phyloP scores from a whole-genome alignment of 2,329 filamentous ascomycete species.

The Fusarium austroafricanum region DNA sequence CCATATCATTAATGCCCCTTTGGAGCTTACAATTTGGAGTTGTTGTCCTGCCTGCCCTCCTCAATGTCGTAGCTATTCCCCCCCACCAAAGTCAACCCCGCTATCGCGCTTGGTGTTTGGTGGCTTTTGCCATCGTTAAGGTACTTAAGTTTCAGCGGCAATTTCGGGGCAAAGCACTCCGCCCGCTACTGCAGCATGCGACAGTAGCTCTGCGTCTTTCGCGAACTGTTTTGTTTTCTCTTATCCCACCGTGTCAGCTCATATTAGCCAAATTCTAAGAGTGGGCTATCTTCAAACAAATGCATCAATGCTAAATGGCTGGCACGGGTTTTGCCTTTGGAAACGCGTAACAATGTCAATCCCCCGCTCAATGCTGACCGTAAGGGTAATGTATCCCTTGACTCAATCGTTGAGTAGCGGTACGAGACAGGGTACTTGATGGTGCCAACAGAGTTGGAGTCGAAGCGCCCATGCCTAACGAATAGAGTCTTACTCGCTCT shows the following conservation, averaged over 20 bases:
- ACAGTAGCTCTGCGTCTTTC: slow-evolving; percentile 37
- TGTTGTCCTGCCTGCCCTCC: slow-evolving; percentile 26
- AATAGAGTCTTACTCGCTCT: slow-evolving; percentile 19
- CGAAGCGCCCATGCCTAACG: slow-evolving; percentile 25
- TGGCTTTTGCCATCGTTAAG: slow-evolving; percentile 28
- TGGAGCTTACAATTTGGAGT: neutral
- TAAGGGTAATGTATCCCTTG: slow-evolving; percentile 9
- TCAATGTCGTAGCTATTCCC: slow-evolving; percentile 36
- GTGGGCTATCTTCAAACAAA: slow-evolving; percentile 8
- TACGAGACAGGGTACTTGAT: slow-evolving; percentile 33
- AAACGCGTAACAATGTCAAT: slow-evolving; percentile 12
- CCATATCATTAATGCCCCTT: neutral
- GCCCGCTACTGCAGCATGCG: slow-evolving; percentile 44
- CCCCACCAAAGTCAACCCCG: slow-evolving; percentile 41
- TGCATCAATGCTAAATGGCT: slow-evolving; percentile 3
- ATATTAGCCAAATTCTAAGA: slow-evolving; percentile 25
- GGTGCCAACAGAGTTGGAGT: slow-evolving; percentile 34
- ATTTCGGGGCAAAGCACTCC: slow-evolving; percentile 45
- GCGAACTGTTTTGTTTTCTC: slow-evolving; percentile 25
- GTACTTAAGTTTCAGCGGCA: slow-evolving; percentile 28
- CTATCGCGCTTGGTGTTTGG: slow-evolving; percentile 26
- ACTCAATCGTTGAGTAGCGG: slow-evolving; percentile 24
- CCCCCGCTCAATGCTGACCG: slow-evolving; percentile 19
- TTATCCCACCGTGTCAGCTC: slow-evolving; percentile 18
- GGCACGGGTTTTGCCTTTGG: neutral